Evolutionary conservation across 768 basidiomycete species (phyloP), one percentile per base, ranked within the genome.

Genomic region (Suillus weaverae): DNA sequence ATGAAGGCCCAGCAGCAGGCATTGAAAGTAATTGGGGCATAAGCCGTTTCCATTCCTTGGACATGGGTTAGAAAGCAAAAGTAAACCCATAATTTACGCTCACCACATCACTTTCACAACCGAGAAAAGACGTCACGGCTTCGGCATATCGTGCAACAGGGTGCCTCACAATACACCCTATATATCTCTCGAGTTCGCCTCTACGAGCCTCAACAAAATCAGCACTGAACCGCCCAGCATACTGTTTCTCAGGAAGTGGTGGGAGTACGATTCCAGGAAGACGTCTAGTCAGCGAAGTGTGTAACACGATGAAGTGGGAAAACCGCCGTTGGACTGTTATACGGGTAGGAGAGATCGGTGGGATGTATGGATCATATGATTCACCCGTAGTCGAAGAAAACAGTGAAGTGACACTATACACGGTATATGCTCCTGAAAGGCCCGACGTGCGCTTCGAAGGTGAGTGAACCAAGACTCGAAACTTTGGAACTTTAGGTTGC

Each of bases 241-340:
- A 93, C 68, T 91, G 89, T 71, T 94, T 94, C 73, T 93, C 92
- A 0, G 94, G 94, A 9, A 95, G 81, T 0, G 91, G 90, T 0
- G 94, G 92, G 2, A 95, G 80, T 4, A 87, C 87, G 35, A 95
- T 85, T 0, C 90, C 90, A 7, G 91, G 91, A 4, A 94, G 84
- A 9, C 88, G 81, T 30, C 86, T 80, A 22, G 83, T 80, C 56
- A 96, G 77, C 10, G 89, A 86, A 2, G 89, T 87, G 68, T 94
- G 89, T 36, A 96, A 81, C 59, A 88, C 82, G 33, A 89, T 86
- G 69, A 96, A 96, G 64, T 95, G 90, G 4, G 92, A 93, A 78
- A 91, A 96, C 8, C 94, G 88, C 13, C 94, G 83, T 43, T 89
- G 81, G 43, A 95, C 93, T 0, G 89, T 93, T 65, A 94, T 84